Evolutionary conservation across 2,329 filamentous ascomycete species (phyloP).

Genomic region (Venturia carpophila): DNA sequence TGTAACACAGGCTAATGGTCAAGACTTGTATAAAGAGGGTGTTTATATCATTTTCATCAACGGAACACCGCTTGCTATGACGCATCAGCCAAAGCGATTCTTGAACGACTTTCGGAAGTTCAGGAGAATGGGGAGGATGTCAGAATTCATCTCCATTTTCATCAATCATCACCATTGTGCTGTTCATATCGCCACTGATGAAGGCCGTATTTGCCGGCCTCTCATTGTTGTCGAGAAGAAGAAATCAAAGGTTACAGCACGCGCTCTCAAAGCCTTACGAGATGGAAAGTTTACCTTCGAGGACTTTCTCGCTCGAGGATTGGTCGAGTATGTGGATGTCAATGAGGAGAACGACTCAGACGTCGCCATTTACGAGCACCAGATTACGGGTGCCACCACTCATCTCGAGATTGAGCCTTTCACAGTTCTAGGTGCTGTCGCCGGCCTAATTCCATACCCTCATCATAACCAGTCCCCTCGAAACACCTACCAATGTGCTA

Average conservation of each 20-base stretch:
- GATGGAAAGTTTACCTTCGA: slow-evolving; percentile 84
- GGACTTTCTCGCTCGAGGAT: slow-evolving; percentile 79
- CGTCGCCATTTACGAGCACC: slow-evolving; percentile 80
- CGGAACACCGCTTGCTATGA: slow-evolving; percentile 85
- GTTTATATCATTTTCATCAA: slow-evolving; percentile 91
- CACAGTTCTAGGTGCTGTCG: slow-evolving; percentile 89
- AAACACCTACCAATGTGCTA: slow-evolving; percentile 98
- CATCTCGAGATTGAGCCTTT: slow-evolving; percentile 98
- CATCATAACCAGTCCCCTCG: slow-evolving; percentile 98
- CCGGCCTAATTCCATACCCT: slow-evolving; percentile 92
- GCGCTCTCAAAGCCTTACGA: slow-evolving; percentile 73
- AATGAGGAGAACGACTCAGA: slow-evolving; percentile 98
- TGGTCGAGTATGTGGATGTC: slow-evolving; percentile 94
- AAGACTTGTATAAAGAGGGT: slow-evolving; percentile 77
- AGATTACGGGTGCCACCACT: slow-evolving; percentile 76
- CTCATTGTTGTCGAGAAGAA: slow-evolving; percentile 91
- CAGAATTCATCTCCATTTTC: slow-evolving; percentile 92
- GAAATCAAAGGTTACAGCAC: slow-evolving; percentile 68
- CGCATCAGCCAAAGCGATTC: slow-evolving; percentile 78
- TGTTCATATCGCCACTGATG: slow-evolving; percentile 92
- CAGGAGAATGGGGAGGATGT: slow-evolving; percentile 82
- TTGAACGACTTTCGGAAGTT: slow-evolving; percentile 77
- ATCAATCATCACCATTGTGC: slow-evolving; percentile 89
- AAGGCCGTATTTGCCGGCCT: slow-evolving; percentile 91
- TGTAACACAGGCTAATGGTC: slow-evolving; percentile 70